A percentile compares a stretch with the other conserved stretches of the same genome.
Evolutionary conservation across 305 asterid species (phyloP).

Genomic region (Solanum hybrid): DNA sequence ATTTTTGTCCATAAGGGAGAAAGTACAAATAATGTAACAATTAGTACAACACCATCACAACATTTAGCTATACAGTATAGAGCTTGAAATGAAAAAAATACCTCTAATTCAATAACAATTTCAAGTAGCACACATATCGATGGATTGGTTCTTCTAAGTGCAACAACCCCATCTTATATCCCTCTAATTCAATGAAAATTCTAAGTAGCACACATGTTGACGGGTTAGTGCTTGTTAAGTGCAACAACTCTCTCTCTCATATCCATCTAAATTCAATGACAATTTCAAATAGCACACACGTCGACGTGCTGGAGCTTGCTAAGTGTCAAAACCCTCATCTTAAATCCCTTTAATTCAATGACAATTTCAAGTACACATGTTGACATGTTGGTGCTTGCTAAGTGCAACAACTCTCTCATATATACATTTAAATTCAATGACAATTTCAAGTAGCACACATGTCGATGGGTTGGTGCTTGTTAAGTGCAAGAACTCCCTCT

Average conservation of each 20-base stretch:
- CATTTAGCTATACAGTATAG: background rate
- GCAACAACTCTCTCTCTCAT: background rate
- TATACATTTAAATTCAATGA: background rate
- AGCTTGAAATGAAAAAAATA: background rate
- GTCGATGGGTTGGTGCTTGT: background rate
- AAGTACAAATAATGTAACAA: background rate
- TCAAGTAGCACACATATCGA: background rate
- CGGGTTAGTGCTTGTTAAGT: background rate
- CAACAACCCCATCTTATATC: background rate
- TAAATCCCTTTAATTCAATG: background rate
- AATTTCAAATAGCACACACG: background rate
- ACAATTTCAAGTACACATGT: background rate
- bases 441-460: background rate
- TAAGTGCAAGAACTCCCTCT: background rate
- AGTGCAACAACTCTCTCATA: background rate
- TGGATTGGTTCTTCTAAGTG: background rate
- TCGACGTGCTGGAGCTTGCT: background rate
- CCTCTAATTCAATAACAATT: background rate
- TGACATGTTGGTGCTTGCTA: background rate
- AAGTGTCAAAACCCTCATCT: background rate
- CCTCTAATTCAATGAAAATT: background rate
- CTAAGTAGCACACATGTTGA: background rate
- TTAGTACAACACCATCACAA: background rate
- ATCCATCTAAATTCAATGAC: background rate
- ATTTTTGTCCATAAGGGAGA: background rate